Evolutionary conservation across 2,329 filamentous ascomycete species (phyloP).

Genomic region (Bisporella sp.): DNA sequence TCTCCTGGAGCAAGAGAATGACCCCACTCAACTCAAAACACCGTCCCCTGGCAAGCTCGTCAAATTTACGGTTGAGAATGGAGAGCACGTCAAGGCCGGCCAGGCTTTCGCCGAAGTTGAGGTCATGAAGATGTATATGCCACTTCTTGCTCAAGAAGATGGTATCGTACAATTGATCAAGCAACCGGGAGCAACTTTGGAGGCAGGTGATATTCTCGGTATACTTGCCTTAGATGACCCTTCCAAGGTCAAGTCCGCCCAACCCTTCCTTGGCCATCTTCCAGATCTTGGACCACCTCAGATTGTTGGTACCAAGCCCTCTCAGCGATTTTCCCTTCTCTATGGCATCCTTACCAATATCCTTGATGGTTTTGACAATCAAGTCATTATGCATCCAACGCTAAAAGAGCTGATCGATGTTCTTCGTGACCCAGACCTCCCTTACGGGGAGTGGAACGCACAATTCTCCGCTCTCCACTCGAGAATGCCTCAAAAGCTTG

Average conservation of each 20-base stretch:
- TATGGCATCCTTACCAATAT: constrained; percentile 80
- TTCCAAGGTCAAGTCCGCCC: constrained; percentile 90
- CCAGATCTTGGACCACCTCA: constrained; percentile 81
- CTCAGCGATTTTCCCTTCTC: constrained; percentile 76
- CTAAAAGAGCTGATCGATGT: constrained; percentile 87
- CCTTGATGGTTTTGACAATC: constrained; percentile 90
- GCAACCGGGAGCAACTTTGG: constrained; percentile 94
- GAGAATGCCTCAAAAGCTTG: constrained; percentile 92
- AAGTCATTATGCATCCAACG: constrained; percentile 85
- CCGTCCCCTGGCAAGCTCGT: constrained; percentile 96
- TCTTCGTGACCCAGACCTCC: constrained; percentile 80
- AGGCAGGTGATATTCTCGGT: constrained; percentile 97
- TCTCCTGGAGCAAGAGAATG: constrained; percentile 95
- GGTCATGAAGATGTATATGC: constrained; percentile 99
- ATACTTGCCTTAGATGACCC: constrained; percentile 94
- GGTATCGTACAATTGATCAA: constrained; percentile 98
- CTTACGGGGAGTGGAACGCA: constrained; percentile 93
- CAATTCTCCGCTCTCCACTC: constrained; percentile 96
- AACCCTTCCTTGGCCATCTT: constrained; percentile 86
- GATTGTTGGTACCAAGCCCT: constrained; percentile 82
- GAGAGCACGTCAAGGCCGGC: constrained; percentile 84
- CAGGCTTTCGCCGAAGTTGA: constrained; percentile 95
- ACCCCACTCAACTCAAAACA: constrained; percentile 91
- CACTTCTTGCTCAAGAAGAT: constrained; percentile 87
- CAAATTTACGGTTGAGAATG: constrained; percentile 95